phyloP scores from a whole-genome alignment of 1,139 yeast genomes.

The Cylindricascospora bacillispora region DNA sequence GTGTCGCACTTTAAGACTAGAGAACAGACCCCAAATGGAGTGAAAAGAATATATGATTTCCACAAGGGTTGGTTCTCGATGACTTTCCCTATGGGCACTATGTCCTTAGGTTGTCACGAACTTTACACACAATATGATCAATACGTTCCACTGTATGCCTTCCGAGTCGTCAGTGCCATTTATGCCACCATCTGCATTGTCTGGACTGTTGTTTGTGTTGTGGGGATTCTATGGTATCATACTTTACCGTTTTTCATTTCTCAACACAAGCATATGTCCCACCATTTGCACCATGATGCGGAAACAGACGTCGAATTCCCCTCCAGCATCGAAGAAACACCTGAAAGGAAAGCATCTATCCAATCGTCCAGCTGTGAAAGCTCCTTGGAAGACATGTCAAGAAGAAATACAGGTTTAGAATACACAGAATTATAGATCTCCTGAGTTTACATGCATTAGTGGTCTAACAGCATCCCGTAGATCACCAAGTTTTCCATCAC shows the following conservation, averaged over 20 bases:
- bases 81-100: constrained; percentile 85
- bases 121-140: constrained; percentile 33
- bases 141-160: constrained; percentile 28
- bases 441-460: too few relatives aligned
- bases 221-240: constrained; percentile 8
- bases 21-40: constrained; percentile 5
- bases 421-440: too few relatives aligned
- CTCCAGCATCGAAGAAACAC: constrained; percentile 1
- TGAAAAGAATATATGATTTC: constrained; percentile 30
- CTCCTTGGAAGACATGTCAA: too few relatives aligned
- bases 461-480: too few relatives aligned
- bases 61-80: constrained; percentile 69
- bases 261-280: not conserved
- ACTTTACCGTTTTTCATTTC: not conserved
- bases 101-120: constrained; percentile 48
- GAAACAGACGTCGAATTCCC: constrained; percentile 1
- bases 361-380: too few relatives aligned
- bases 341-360: too few relatives aligned
- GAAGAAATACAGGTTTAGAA: too few relatives aligned
- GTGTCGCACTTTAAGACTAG: constrained; percentile 23
- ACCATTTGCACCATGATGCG: not conserved
- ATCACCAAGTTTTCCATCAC: too few relatives aligned
- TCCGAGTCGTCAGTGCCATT: constrained; percentile 48
- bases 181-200: constrained; percentile 34
- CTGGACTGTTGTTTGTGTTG: constrained; percentile 15